A percentile compares a stretch with the other conserved stretches of the same genome.
phyloP scores from a whole-genome alignment of 441 rosid genomes.

The Syzygium malaccense region DNA sequence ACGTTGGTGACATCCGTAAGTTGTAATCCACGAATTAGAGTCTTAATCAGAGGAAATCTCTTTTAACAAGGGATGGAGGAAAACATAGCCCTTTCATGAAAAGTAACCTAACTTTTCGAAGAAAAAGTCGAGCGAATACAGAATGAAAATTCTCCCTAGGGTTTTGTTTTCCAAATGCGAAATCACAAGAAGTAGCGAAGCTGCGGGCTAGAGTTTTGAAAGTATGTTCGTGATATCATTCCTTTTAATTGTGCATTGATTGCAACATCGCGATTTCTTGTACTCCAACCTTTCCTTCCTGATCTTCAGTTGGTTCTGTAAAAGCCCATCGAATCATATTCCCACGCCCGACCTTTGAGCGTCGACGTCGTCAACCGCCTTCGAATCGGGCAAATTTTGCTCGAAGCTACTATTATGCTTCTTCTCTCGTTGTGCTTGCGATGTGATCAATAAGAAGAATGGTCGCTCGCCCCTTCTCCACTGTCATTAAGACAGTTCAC shows the following conservation, averaged over 20 bases:
- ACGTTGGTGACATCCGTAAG: background rate
- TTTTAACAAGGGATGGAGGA: background rate
- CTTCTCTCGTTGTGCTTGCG: background rate
- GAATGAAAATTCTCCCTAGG: background rate
- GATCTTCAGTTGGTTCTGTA: background rate
- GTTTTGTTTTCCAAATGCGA: background rate
- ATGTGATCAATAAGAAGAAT: background rate
- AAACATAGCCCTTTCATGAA: background rate
- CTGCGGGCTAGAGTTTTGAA: background rate
- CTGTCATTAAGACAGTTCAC: background rate
- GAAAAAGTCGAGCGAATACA: background rate
- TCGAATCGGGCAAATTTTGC: background rate
- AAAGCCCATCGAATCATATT: background rate
- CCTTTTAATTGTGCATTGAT: background rate
- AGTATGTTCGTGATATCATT: background rate
- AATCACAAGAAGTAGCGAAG: background rate
- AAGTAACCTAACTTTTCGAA: background rate
- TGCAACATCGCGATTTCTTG: background rate
- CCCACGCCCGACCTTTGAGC: background rate
- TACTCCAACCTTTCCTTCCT: background rate
- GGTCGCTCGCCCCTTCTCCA: background rate
- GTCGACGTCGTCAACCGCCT: background rate
- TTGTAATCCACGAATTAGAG: background rate
- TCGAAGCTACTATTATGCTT: background rate
- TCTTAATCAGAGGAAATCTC: background rate